Base-by-base conservation (phyloP, 108 stramenopile species). In the Bacterosira constricta region DNA sequence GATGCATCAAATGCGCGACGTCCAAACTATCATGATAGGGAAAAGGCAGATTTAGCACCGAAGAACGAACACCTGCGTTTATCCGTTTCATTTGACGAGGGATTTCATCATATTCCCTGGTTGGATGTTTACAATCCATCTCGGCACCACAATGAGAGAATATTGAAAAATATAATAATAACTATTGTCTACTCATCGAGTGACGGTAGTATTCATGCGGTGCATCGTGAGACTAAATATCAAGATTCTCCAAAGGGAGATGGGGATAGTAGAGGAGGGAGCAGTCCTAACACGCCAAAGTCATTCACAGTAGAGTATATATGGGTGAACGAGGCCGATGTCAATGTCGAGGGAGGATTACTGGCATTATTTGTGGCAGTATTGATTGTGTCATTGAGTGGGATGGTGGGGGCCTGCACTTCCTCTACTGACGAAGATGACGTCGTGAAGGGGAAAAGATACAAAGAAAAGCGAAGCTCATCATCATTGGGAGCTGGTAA, bases 301-400 rank as follows among this genome's bases (percentile, higher is more conserved):
- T 53, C 63, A 3, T 79, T 79, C 50, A 37, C 26, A 23, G 58
- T 79, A 4, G 77, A 79, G 49, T 79, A 79, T 41, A 50, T 60
- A 6, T 79, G 69, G 77, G 58, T 71, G 52, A 69, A 79, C 21
- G 69, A 79, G 53, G 77, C 69, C 3, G 77, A 79, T 63, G 77
- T 79, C 17, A 69, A 79, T 59, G 17, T 71, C 6, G 39, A 44
- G n/a, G 36, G 64, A n/a, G 77, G 77, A 0, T 32, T 79, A 6
- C 11, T 71, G 49, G 39, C 39, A 3, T 32, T 79, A 29, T 71
- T 79, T 38, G 34, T 49, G 38, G 27, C 29, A 25, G 69, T 79
- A 18, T 15, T 79, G 9, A 6, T 70, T 26, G 39, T 65, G 7
- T 45, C 62, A 23, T 35, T 71, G 57, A n/a, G 23, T 37, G 58